Percentiles rank a stretch among this genome's conserved stretches.
phyloP scores from a whole-genome alignment of 2,329 filamentous ascomycete species.

The Aspergillus fischeri region DNA sequence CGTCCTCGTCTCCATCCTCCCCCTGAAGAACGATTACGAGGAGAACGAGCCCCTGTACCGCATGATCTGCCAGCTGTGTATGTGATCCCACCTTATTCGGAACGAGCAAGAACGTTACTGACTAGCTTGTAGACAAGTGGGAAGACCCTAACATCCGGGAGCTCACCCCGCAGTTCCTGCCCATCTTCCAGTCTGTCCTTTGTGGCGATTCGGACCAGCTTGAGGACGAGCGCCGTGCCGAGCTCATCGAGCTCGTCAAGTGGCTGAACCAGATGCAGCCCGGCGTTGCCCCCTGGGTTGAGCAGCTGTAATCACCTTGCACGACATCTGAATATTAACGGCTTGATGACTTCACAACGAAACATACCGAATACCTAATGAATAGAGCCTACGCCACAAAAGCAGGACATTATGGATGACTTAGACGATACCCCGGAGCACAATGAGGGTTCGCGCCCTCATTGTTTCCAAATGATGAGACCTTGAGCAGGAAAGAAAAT shows the following conservation, averaged over 20 bases:
- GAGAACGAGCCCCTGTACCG: slow-evolving; percentile 93
- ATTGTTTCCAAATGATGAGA: background rate
- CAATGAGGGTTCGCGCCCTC: background rate
- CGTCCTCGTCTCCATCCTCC: slow-evolving; percentile 71
- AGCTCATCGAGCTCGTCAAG: slow-evolving; percentile 46
- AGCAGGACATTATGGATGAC: slow-evolving; percentile 19
- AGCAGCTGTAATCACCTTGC: slow-evolving; percentile 28
- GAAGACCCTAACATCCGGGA: slow-evolving; percentile 43
- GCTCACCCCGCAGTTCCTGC: slow-evolving; percentile 44
- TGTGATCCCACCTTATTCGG: slow-evolving; percentile 34
- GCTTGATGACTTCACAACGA: slow-evolving; percentile 17
- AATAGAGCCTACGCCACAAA: slow-evolving; percentile 26
- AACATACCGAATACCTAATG: slow-evolving; percentile 18
- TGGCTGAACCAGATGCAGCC: slow-evolving; percentile 46
- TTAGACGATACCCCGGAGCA: slow-evolving; percentile 29
- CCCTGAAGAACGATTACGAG: slow-evolving; percentile 88
- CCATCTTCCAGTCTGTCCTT: slow-evolving; percentile 46
- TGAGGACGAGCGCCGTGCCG: slow-evolving; percentile 44
- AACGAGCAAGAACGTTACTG: slow-evolving; percentile 5
- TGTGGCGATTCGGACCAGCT: slow-evolving; percentile 44
- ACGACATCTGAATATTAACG: slow-evolving; percentile 3
- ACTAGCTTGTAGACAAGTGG: slow-evolving; percentile 38
- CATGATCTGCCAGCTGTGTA: slow-evolving; percentile 84
- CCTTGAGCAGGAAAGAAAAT: background rate
- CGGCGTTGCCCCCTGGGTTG: slow-evolving; percentile 36